Evolutionary conservation across 352 stramenopile species (phyloP), one percentile per base, ranked within the genome.

Genomic region (Plasmopara muralis): DNA sequence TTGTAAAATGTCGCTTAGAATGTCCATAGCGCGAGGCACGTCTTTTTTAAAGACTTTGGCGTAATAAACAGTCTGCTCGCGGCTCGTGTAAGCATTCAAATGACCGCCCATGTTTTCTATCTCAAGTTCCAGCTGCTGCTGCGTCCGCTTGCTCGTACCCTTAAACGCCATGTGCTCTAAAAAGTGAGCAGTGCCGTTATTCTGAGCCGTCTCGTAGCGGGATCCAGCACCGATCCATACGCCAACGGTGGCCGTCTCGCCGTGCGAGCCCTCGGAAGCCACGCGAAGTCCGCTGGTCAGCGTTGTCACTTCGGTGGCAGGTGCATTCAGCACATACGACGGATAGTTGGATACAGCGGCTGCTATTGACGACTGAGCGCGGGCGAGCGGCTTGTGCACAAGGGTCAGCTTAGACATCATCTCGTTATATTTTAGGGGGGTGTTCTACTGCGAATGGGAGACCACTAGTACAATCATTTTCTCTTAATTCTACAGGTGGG

Each of bases 151-250:
- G 31, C 68, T 68, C 33, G 97, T 99, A 63, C 97, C 97, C 79
- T 99, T 99, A 83, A 99, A 99, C 42, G 96, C 93, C 95, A 99
- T 98, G 83, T 99, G 97, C 84, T 99, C 97, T 50, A 99, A 59
- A 67, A 99, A 99, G 77, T 99, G 97, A 13, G 97, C 97, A 6
- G 96, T 94, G 52, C 97, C 97, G 69, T 99, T 99, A 83, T 99
- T 99, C 60, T 94, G 66, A 15, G 77, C 81, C 2, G 95, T 99
- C 87, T 99, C 97, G 74, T 99, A 99, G 52, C 97, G 87, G 46
- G 82, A 97, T 52, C 95, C 95, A 8, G 94, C 87, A 68, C 97
- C 94, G 62, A 98, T 98, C 83, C 90, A 98, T 33, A 98, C 93
- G 47, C 97, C 97, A 42, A 99, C 95, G 18, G 97, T 99, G 38